Base-by-base conservation (phyloP, 2,329 filamentous ascomycete species). In the Aspergillus aculeatus region DNA sequence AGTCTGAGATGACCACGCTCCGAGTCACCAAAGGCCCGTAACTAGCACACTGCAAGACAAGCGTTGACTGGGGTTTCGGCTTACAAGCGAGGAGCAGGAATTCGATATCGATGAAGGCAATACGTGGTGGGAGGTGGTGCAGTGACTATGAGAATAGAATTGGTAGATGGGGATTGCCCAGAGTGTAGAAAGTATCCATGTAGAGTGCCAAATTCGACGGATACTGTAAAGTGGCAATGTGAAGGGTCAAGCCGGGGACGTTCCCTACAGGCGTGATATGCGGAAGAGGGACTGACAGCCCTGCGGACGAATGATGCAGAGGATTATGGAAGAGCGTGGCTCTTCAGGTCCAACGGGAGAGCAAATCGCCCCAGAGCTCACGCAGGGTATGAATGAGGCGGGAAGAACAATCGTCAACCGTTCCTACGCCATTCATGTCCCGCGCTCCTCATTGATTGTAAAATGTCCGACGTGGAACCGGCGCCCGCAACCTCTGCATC, bases 391-490 rank as follows among this genome's bases (percentile, higher is more conserved):
- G 29, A n/a, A 55, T 48, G 53, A 31, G 32, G 49, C 31, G 48
- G 48, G 38, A 26, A 31, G 35, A 26, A 54, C 31, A 35, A 50
- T 49, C 51, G 29, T 49, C 51, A 32, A 47, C 56, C 50, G 56
- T 59, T 61, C 49, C 44, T 16, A 57, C 11, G 26, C 44, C 56
- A 51, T 57, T 47, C 29, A 56, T 51, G 56, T 29, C 24, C 35
- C 31, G 44, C 53, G 50, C 24, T 38, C 38, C 56, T 62, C 49
- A 57, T 59, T 61, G 60, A 60, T 59, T 50, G 60, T 65, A 66
- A 68, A 69, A 44, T 68, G 64, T 69, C 64, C 64, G 67, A 65
- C 65, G 64, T 71, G 64, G 65, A 66, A 56, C 62, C 50, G 60
- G 59, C 58, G 58, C 51, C 52, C 62, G 58, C 65, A 61, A 62